Base-by-base conservation (phyloP, 352 stramenopile species). In the Thraustochytrium sp. region DNA sequence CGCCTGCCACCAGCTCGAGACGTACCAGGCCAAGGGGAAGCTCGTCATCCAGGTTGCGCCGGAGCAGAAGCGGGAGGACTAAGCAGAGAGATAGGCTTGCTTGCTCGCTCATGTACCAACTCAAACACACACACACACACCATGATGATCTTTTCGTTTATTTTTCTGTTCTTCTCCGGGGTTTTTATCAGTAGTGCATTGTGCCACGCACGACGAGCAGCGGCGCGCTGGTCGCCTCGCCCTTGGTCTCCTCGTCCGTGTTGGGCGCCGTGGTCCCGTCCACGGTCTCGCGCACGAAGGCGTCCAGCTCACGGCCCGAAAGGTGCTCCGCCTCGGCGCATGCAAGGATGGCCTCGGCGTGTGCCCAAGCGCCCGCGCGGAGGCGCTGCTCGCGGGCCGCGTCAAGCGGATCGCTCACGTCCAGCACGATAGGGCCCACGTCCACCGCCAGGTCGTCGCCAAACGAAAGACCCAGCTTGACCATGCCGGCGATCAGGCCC, bases 31-130 rank as follows among this genome's bases (percentile, higher is more conserved):
- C 38, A 89, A 94, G 48, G 92, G 91, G 48, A 95, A 96, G 85
- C 92, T 91, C 51, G 91, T 98, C 42, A 86, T 98, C 38, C 86
- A 91, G 74, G 86, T 94, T 49, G 55, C 44, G 26, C 91, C 92
- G 36, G 36, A 73, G 63, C 36, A 16, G 16, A 40, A 4, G 26
- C 18, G 16, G 16, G 26, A 21, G 2, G 13, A 65, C 26, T 29
- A 40, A 31, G 18, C 55, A 65, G 16, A n/a, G 18, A 40, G 18
- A 29, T 65, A 29, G 18, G 26, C 2, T 31, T n/a, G n/a, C n/a
- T n/a, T n/a, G 18, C 48, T 55, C 48, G 16, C n/a, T 55, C 48
- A 18, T n/a, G n/a, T 55, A 55, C 48, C n/a, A 55, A 18, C 18
- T 55, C n/a, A 55, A 55, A 55, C n/a, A 55, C 16, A 55, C n/a